Percentiles rank a stretch among this genome's conserved stretches.
Conservation (phyloP, 1,139 yeast species). For the Yamadazyma spencermartinsiae region DNA sequence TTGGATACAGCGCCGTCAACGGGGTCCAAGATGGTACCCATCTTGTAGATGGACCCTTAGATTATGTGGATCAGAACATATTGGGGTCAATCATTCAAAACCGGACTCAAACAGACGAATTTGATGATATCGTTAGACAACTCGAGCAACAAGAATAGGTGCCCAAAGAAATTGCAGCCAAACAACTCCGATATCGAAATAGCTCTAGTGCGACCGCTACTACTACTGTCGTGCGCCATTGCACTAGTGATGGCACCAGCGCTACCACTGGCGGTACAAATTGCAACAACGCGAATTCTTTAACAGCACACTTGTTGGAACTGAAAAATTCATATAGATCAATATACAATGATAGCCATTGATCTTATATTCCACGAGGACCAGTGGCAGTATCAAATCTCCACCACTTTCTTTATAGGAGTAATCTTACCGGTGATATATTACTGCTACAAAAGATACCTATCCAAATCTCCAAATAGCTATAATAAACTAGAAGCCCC, state of each 20-base stretch:
- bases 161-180: too few relatives aligned
- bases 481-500: slow-evolving; percentile 49
- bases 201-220: too few relatives aligned
- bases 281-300: too few relatives aligned
- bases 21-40: slow-evolving; percentile 22
- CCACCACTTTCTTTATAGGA: slow-evolving; percentile 46
- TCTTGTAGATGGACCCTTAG: slow-evolving; percentile 34
- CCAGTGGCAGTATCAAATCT: slow-evolving; percentile 51
- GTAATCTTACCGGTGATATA: slow-evolving; percentile 42
- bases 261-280: too few relatives aligned
- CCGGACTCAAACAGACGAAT: slow-evolving; percentile 28
- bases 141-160: slow-evolving; percentile 20
- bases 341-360: slow-evolving; percentile 40
- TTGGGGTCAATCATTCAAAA: slow-evolving; percentile 38
- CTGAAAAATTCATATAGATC: neutral
- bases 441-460: slow-evolving; percentile 39
- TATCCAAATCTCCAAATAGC: slow-evolving; percentile 40
- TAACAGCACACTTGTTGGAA: neutral
- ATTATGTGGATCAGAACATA: slow-evolving; percentile 41
- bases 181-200: too few relatives aligned
- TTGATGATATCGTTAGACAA: slow-evolving; percentile 27
- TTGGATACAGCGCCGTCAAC: slow-evolving; percentile 27
- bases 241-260: too few relatives aligned
- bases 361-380: slow-evolving; percentile 43
- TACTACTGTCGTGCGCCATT: too few relatives aligned